phyloP scores from a whole-genome alignment of 768 basidiomycete genomes.

The Holtermanniella nyarrowii region DNA sequence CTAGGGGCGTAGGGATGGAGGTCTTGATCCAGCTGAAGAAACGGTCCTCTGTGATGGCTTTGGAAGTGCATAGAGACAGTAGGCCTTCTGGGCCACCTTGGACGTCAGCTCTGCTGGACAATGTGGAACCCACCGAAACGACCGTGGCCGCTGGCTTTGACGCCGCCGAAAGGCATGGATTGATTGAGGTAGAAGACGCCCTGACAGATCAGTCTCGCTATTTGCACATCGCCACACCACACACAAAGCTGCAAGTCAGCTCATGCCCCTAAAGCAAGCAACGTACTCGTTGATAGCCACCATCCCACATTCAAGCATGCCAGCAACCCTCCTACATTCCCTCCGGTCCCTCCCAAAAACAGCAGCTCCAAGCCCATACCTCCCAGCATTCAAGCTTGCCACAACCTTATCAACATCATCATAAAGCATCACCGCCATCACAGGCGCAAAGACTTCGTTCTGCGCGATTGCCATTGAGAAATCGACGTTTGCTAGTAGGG shows the following conservation, averaged over 20 bases:
- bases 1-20: constrained; percentile 68
- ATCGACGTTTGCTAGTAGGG: constrained; percentile 70
- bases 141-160: constrained; percentile 83
- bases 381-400: constrained; percentile 74
- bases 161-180: constrained; percentile 89
- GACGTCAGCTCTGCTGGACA: constrained; percentile 4
- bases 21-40: constrained; percentile 79
- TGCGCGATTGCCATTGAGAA: constrained; percentile 65
- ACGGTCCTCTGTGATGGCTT: constrained; percentile 75
- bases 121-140: constrained; percentile 60
- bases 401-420: constrained; percentile 75
- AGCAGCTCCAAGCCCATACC: constrained; percentile 83
- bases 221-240: background rate
- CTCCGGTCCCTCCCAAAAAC: constrained; percentile 83
- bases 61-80: constrained; percentile 73
- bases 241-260: constrained; percentile 35
- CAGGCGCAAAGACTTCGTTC: constrained; percentile 85
- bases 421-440: constrained; percentile 78
- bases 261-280: constrained; percentile 50
- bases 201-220: constrained; percentile 46
- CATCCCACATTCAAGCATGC: constrained; percentile 84
- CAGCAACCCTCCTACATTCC: constrained; percentile 68
- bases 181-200: constrained; percentile 51
- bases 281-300: constrained; percentile 90
- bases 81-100: constrained; percentile 87